These are phyloP conservation scores for Solanum megistacrolobum DNA, from an alignment of 257 asterid genomes.

Conservation along the genomic window DNA sequence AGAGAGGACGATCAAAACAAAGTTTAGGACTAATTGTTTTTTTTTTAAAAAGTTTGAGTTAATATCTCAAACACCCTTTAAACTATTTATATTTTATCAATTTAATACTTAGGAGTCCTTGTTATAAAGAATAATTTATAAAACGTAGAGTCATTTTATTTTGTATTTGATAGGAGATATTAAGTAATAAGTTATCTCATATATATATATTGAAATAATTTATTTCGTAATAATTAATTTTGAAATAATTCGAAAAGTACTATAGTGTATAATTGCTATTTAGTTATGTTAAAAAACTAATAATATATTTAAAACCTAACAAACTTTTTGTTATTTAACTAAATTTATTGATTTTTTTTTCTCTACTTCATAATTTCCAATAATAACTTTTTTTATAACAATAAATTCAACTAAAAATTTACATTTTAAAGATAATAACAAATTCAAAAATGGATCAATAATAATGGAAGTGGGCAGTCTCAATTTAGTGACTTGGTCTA, in stretches of 20 bases:
- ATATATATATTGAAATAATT: fast-evolving
- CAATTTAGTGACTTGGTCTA: background rate
- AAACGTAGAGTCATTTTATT: background rate
- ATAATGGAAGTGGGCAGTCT: background rate
- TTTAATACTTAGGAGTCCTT: background rate
- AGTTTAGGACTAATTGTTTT: background rate
- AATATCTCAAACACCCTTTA: background rate
- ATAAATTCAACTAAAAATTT: background rate
- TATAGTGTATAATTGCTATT: background rate
- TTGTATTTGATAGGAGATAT: no score
- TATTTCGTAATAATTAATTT: no score
- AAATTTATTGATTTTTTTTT: background rate
- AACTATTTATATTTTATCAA: background rate
- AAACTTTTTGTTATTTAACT: background rate
- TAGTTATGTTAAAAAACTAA: no score
- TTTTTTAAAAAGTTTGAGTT: background rate
- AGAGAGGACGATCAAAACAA: background rate
- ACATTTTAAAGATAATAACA: background rate
- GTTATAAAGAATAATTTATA: no score
- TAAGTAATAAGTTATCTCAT: no score
- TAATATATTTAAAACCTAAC: no score
- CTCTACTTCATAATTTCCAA: background rate
- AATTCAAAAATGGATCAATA: background rate
- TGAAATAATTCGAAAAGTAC: no score
- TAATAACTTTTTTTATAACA: background rate